A percentile compares a stretch with the other conserved stretches of the same genome.
These are phyloP conservation scores for Naganishia antarctica DNA, from an alignment of 768 basidiomycete species.

Conservation along the genomic window DNA sequence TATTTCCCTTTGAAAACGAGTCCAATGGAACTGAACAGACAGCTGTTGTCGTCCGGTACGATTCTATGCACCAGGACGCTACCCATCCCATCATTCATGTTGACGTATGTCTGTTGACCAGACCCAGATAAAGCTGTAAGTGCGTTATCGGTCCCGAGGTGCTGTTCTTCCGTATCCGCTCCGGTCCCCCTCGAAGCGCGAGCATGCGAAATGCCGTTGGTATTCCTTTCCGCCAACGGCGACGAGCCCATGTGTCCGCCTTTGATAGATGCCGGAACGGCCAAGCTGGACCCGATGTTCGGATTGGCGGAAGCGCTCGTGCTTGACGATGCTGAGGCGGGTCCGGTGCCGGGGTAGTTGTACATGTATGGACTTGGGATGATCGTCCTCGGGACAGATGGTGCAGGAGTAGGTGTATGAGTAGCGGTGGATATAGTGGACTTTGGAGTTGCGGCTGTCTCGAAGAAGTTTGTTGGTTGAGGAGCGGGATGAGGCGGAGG, in stretches of 20 bases:
- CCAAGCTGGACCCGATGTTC: background rate
- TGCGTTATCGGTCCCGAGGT: background rate
- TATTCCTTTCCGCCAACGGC: slow-evolving; percentile 3
- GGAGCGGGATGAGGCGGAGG: slow-evolving; percentile 20
- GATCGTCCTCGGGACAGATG: slow-evolving; percentile 10
- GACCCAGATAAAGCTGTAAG: background rate
- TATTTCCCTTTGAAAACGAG: slow-evolving; percentile 79
- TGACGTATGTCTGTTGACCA: slow-evolving; percentile 20
- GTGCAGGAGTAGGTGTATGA: slow-evolving; percentile 2
- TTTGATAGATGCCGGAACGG: background rate
- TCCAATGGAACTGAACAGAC: slow-evolving; percentile 81
- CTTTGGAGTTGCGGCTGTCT: slow-evolving; percentile 18
- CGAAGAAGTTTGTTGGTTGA: slow-evolving; percentile 12
- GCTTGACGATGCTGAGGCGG: background rate
- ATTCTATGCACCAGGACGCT: slow-evolving; percentile 54
- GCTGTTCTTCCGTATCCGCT: background rate
- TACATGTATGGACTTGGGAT: slow-evolving; percentile 5
- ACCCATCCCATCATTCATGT: slow-evolving; percentile 36
- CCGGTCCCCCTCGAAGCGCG: background rate
- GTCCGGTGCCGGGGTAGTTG: slow-evolving; percentile 11
- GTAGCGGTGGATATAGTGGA: slow-evolving; percentile 32
- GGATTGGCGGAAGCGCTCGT: background rate
- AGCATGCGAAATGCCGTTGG: background rate
- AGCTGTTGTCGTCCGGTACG: slow-evolving; percentile 97
- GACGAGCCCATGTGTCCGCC: background rate